Evolutionary conservation across 1,284 basidiomycete genomes (phyloP).

Genomic region (Sphagnurus paluster): DNA sequence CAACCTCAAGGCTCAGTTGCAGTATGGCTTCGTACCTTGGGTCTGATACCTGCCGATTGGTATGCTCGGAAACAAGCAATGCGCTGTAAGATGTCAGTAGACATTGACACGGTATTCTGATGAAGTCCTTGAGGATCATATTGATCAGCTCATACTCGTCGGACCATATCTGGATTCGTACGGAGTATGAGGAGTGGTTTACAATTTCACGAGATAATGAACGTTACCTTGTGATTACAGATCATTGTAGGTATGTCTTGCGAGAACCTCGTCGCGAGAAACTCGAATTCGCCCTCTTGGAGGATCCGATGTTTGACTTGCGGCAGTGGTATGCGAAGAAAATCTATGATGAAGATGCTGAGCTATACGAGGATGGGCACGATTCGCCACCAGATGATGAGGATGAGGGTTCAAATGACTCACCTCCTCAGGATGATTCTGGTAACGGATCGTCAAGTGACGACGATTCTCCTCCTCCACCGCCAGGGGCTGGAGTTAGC

Average conservation of each 20-base stretch:
- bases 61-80: not conserved
- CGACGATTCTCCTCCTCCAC: not conserved
- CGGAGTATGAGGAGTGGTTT: not conserved
- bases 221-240: not conserved
- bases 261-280: not conserved
- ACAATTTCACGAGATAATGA: not conserved
- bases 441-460: not conserved
- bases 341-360: not conserved
- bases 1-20: not conserved
- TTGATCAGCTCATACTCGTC: conserved; percentile 3
- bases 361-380: not conserved
- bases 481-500: not conserved
- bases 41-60: not conserved
- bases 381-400: not conserved
- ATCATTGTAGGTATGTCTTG: not conserved
- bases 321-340: conserved; percentile 6
- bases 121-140: not conserved
- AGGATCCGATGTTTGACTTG: conserved; percentile 3
- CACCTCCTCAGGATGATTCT: not conserved
- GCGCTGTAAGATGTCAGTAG: not conserved
- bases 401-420: not conserved
- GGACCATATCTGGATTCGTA: not conserved
- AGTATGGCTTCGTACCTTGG: not conserved
- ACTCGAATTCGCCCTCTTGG: not conserved
- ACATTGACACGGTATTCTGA: not conserved